Conservation (phyloP, 306 rosid genomes). For the Acacia crassicarpa region DNA sequence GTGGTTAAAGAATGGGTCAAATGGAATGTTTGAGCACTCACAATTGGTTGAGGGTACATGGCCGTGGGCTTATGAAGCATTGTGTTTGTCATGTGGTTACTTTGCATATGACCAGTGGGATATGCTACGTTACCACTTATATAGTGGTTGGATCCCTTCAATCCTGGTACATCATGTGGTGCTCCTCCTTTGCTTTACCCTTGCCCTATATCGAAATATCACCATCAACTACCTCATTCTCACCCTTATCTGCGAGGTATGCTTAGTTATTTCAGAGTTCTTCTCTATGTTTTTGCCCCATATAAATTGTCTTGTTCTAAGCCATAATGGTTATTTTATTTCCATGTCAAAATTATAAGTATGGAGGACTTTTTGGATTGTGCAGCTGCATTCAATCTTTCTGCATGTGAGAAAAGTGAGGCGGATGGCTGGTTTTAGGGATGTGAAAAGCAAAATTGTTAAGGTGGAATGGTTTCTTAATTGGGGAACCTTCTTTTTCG, state of each 20-base stretch:
- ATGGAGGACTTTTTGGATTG: conserved; percentile 26
- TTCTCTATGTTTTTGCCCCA: neutral
- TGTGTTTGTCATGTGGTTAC: conserved; percentile 97
- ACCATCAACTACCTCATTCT: conserved; percentile 96
- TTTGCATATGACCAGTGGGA: conserved; percentile 98
- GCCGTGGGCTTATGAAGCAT: conserved; percentile 84
- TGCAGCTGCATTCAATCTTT: conserved; percentile 91
- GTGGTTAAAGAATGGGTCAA: conserved; percentile 48
- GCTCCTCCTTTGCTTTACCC: conserved; percentile 89
- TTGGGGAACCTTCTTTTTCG: conserved; percentile 70
- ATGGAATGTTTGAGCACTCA: conserved; percentile 83
- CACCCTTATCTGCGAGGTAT: conserved; percentile 92
- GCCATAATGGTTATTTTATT: neutral
- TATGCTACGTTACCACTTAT: conserved; percentile 71
- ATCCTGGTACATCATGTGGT: conserved; percentile 85
- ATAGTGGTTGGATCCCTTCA: conserved; percentile 80
- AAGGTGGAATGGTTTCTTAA: conserved; percentile 85
- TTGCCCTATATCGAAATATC: conserved; percentile 85
- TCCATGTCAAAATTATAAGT: conserved; percentile 8
- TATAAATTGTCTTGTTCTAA: conserved; percentile 14
- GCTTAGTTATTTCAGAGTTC: neutral
- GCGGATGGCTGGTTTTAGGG: conserved; percentile 76
- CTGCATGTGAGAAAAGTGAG: conserved; percentile 77
- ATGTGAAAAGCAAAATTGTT: conserved; percentile 48
- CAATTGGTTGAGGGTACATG: conserved; percentile 72